Conservation (phyloP, 2,329 filamentous ascomycete genomes). For the Aspergillus candidus region DNA sequence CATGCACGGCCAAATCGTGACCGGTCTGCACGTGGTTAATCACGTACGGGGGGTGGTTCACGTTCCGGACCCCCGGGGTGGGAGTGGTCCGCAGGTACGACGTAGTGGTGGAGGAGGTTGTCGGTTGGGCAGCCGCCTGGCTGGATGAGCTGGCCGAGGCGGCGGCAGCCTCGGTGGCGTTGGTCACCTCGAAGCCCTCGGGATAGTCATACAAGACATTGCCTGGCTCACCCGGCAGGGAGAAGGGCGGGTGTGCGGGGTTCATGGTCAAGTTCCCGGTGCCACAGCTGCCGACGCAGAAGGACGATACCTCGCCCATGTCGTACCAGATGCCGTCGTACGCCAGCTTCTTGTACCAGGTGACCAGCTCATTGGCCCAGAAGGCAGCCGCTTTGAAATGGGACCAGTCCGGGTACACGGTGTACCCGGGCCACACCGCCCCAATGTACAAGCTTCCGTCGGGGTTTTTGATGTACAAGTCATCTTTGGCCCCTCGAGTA, state of each 20-base stretch:
- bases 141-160: conserved; percentile 51
- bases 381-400: conserved; percentile 54
- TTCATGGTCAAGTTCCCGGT: conserved; percentile 59
- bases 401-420: conserved; percentile 57
- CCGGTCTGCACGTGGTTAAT: conserved; percentile 61
- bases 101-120: conserved; percentile 29
- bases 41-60: conserved; percentile 69
- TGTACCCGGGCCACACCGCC: conserved; percentile 54
- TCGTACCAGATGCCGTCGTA: conserved; percentile 56
- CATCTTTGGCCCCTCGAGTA: conserved; percentile 44
- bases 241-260: conserved; percentile 61
- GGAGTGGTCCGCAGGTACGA: conserved; percentile 55
- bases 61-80: conserved; percentile 57
- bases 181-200: conserved; percentile 64
- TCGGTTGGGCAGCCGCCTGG: conserved; percentile 41
- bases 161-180: conserved; percentile 59
- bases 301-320: conserved; percentile 57
- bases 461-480: conserved; percentile 49
- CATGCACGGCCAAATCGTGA: conserved; percentile 66
- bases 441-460: conserved; percentile 52
- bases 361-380: conserved; percentile 52
- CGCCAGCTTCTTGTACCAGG: conserved; percentile 48
- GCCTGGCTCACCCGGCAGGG: conserved; percentile 59
- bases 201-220: conserved; percentile 58
- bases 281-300: conserved; percentile 68